Base-by-base conservation (phyloP, 2,329 filamentous ascomycete genomes). In the Juglanconis sp. region DNA sequence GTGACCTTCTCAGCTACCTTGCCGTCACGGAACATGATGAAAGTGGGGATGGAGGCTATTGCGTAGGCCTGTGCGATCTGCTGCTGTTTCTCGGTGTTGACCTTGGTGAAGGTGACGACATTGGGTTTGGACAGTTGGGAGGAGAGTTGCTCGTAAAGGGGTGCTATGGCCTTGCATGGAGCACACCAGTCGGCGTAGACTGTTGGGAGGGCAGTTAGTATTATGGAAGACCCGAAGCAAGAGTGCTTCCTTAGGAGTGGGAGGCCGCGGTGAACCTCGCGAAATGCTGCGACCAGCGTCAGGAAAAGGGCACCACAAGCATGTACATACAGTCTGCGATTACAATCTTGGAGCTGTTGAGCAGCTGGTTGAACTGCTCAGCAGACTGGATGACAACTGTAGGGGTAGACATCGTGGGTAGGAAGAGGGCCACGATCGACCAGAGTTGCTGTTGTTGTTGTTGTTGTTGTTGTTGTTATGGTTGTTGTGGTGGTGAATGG, bases 111-210 rank as follows among this genome's bases (percentile, higher is more conserved):
- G 38, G 88, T 90, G 68, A 96, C 87, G 65, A 83, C 79, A 67
- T 87, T 86, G 15, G 88, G 84, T 55, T 87, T 84, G 17, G 91
- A 89, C 50, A 96, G 82, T 63, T 87, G 82, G 49, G 76, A 72
- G 36, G 92, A 87, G 53, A 97, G 84, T 71, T 87, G 79, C 69
- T 95, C 90, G 78, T 91, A 97, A 64, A 92, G 75, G 17, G 93
- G 91, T 5, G 89, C 90, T 66, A 98, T 92, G 65, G 85, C 81
- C 68, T 91, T 90, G 83, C 92, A 96, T 70, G 92, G 90, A 38
- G 80, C 87, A 71, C 90, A 96, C 88, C 90, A 95, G 70, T 91
- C 88, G 69, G 92, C 91, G 70, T 91, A 94, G 81, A 97, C 92
- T 96, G 68, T 57, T 68, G 65, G 69, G 44, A 59, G 55, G 55